Base-by-base conservation (phyloP, 1,284 basidiomycete species). In the Mycena citricolor region DNA sequence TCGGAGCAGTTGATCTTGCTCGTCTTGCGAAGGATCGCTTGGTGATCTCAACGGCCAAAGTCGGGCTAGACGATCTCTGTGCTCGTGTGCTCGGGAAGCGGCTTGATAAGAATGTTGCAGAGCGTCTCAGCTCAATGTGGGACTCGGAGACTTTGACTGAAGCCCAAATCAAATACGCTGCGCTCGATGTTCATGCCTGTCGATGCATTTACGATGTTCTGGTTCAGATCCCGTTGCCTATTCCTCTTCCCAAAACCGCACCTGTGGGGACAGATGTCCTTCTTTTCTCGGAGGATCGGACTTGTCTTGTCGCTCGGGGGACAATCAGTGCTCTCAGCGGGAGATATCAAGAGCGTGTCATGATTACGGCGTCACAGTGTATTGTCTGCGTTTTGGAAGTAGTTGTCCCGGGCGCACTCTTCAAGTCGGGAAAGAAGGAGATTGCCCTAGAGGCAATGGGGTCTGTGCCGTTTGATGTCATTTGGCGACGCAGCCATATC, bases 161-260 rank as follows among this genome's bases (percentile, higher is more conserved):
- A 1, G 38, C 51, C 10, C 58, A 62, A 34, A 25, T 52, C 3
- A 8, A 42, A 8, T 63, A 65, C 51, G 61, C 59, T 8, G 61
- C 61, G 5, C 40, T 33, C 5, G 63, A 65, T 55, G 63, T 54
- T 10, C 63, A 57, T 55, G 56, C 54, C 1, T 52, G 57, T 3
- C 49, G 59, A 10, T 4, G 14, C 6, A 42, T 61, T 5, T 60
- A 58, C 38, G 7, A 43, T 7, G 22, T 23, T 25, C 45, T 49
- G 19, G 3, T 40, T 29, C 26, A 11, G 32, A 30, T 8, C 40
- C 40, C 13, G 33, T 47, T 28, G 28, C 50, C 34, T 14, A 21
- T 22, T 6, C 17, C 43, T 28, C 30, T 49, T n/a, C 36, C 31
- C 23, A 8, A 34, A 17, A 44, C 26, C 21, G 37, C 42, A 11